These are phyloP conservation scores for Akebia trifoliata DNA, from an alignment of 164 flowering plant genomes.

Conservation along the genomic window DNA sequence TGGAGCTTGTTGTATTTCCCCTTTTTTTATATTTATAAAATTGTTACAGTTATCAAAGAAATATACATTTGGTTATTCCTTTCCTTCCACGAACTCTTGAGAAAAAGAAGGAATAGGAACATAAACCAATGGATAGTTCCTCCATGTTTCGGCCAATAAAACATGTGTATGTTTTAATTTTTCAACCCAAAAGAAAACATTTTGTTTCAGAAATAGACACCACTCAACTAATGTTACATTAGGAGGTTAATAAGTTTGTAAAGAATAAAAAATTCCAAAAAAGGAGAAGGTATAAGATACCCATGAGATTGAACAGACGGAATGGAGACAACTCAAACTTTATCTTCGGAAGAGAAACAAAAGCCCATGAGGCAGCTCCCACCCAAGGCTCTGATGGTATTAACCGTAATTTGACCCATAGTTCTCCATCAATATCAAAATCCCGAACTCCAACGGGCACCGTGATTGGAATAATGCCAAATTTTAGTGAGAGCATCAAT, in stretches of 20 bases:
- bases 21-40: no score
- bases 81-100: no score
- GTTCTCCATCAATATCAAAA: slow-evolving; percentile 97
- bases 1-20: no score
- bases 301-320: slow-evolving; percentile 93
- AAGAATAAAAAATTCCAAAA: background rate
- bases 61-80: no score
- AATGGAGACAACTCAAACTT: slow-evolving; percentile 87
- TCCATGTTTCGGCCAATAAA: no score
- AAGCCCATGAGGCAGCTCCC: slow-evolving; percentile 93
- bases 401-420: slow-evolving; percentile 90
- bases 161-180: no score
- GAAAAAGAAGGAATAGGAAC: no score
- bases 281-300: slow-evolving; percentile 32
- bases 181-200: no score
- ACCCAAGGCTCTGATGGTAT: slow-evolving; percentile 97
- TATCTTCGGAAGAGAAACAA: slow-evolving; percentile 94
- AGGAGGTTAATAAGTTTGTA: background rate
- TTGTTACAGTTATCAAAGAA: no score
- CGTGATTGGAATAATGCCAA: slow-evolving; percentile 66
- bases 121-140: no score
- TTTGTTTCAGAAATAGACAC: no score
- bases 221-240: background rate
- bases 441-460: slow-evolving; percentile 87
- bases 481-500: slow-evolving; percentile 71